phyloP scores from a whole-genome alignment of 176 grass and related monocot genomes.

The Oryza rufipogon region DNA sequence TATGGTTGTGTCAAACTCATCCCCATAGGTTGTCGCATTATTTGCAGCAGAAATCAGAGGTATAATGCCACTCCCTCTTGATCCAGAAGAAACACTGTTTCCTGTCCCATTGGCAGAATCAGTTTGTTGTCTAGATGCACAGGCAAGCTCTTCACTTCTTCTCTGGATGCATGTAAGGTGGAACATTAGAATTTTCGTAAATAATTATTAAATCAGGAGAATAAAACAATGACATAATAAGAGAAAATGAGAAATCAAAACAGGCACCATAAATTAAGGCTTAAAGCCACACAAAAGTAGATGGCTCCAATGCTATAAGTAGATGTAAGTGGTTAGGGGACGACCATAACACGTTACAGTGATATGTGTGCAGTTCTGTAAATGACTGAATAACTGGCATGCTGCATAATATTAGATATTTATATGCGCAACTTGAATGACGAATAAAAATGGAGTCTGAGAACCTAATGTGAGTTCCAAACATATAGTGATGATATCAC shows the following conservation, averaged over 20 bases:
- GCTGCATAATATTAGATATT: not conserved
- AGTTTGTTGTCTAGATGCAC: slow-evolving; percentile 63
- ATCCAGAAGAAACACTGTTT: slow-evolving; percentile 49
- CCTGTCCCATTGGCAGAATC: slow-evolving; percentile 65
- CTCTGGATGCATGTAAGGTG: slow-evolving; percentile 55
- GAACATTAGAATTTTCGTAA: slow-evolving; percentile 36
- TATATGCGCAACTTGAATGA: slow-evolving; percentile 9
- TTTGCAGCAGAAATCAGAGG: slow-evolving; percentile 64
- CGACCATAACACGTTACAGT: not conserved
- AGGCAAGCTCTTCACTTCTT: slow-evolving; percentile 77
- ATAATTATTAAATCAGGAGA: not conserved
- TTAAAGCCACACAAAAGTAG: not conserved
- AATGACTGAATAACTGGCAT: not conserved
- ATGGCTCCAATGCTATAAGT: slow-evolving; percentile 22
- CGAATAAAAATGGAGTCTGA: not conserved
- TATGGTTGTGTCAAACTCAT: slow-evolving; percentile 88
- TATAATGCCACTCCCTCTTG: slow-evolving; percentile 55
- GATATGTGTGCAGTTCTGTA: not conserved
- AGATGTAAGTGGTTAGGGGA: not conserved
- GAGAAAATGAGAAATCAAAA: not conserved
- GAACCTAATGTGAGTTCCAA: not conserved
- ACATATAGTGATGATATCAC: not conserved
- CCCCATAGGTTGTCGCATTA: slow-evolving; percentile 59
- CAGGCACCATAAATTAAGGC: not conserved
- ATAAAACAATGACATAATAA: not conserved